Evolutionary conservation across 164 flowering plant species (phyloP).

Genomic region (Nymphaea thermarum): DNA sequence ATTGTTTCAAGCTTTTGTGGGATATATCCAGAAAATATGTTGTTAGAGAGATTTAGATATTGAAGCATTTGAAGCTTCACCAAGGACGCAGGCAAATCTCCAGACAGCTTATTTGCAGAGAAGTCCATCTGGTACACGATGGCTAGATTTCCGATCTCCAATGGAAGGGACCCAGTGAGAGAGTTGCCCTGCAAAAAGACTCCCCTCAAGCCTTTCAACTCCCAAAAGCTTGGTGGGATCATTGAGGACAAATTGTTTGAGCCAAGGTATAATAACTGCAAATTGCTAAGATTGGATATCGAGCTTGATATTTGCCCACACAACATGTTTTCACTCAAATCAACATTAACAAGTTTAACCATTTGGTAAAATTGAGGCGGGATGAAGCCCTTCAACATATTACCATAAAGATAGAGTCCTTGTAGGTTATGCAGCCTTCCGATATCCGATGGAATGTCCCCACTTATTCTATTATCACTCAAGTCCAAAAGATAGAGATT

Average conservation of each 20-base stretch:
- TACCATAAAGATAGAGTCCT: not conserved
- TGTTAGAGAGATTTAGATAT: conserved; percentile 12
- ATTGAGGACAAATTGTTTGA: not conserved
- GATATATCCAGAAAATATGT: conserved; percentile 27
- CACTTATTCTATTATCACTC: not conserved
- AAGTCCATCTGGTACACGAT: not conserved
- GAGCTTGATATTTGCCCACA: not conserved
- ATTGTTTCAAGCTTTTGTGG: conserved; percentile 14
- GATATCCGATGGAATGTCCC: not conserved
- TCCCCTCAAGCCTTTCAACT: too few relatives aligned
- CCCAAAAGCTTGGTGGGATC: not conserved
- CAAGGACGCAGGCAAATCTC: not conserved
- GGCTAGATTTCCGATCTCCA: not conserved
- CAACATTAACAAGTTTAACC: not conserved
- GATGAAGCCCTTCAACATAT: not conserved
- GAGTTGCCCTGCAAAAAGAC: not conserved
- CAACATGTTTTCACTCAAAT: not conserved
- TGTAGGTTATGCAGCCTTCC: not conserved
- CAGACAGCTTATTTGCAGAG: not conserved
- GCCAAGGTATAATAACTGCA: not conserved
- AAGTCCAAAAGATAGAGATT: not conserved
- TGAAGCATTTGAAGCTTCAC: not conserved
- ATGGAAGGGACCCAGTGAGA: not conserved
- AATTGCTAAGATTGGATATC: not conserved
- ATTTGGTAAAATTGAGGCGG: not conserved